Percentiles rank a stretch among this genome's conserved stretches.
Conservation (phyloP, 73 alveolate genomes). For the Paramecium tetraurelia region DNA sequence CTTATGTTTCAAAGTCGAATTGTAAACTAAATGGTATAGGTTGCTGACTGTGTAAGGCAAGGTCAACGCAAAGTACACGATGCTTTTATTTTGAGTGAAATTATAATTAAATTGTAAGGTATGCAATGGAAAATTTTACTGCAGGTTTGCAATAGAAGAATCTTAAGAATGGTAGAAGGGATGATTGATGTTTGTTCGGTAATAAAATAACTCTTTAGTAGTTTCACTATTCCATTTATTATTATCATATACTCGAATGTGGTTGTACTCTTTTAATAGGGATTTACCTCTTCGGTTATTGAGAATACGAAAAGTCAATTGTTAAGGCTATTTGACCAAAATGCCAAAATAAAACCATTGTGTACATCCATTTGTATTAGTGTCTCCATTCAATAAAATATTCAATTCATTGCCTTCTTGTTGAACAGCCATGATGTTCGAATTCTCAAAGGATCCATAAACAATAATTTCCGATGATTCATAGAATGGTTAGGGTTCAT, state of each 20-base stretch:
- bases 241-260: background rate
- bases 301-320: background rate
- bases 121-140: background rate
- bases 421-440: slow-evolving; percentile 4
- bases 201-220: slow-evolving; percentile 7
- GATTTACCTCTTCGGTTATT: slow-evolving; percentile 52
- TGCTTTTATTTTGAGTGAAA: background rate
- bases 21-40: background rate
- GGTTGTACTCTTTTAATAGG: slow-evolving; percentile 34
- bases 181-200: slow-evolving; percentile 26
- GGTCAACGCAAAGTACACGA: slow-evolving; percentile 8
- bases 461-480: background rate
- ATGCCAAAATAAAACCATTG: slow-evolving; percentile 63
- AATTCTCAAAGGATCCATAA: slow-evolving; percentile 37
- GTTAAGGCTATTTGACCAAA: background rate
- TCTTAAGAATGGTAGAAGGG: slow-evolving; percentile 18
- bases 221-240: slow-evolving; percentile 13
- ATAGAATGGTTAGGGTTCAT: background rate
- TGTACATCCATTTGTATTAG: slow-evolving; percentile 61
- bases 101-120: slow-evolving; percentile 1
- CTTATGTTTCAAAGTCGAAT: background rate
- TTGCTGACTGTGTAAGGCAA: background rate
- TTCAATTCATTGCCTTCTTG: slow-evolving; percentile 10
- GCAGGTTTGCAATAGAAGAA: background rate
- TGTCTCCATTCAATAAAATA: slow-evolving; percentile 1